phyloP scores from a whole-genome alignment of 345 rosid species.

The Cardamine resedifolia region DNA sequence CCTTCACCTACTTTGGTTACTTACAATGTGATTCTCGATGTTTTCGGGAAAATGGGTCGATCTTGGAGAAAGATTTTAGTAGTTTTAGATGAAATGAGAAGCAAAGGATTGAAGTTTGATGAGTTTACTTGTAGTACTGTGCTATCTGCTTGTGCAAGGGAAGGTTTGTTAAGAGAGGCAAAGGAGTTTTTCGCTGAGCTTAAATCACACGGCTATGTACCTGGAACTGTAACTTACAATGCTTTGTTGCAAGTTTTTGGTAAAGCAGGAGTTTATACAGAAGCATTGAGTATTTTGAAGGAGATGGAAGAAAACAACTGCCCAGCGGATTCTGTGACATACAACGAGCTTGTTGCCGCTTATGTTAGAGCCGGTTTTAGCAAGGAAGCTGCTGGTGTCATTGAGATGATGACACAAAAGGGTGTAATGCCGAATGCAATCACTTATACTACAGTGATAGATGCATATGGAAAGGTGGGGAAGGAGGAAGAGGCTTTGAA shows the following conservation, averaged over 20 bases:
- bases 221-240: constrained; percentile 81
- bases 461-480: constrained; percentile 84
- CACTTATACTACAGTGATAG: constrained; percentile 78
- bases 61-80: constrained; percentile 66
- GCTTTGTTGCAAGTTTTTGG: constrained; percentile 76
- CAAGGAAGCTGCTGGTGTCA: constrained; percentile 75
- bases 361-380: constrained; percentile 81
- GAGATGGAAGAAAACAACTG: constrained; percentile 89
- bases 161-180: constrained; percentile 74
- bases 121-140: constrained; percentile 95
- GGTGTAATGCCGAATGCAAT: constrained; percentile 79
- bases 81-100: constrained; percentile 70
- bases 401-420: constrained; percentile 59
- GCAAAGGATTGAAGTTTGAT: constrained; percentile 58
- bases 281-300: constrained; percentile 66
- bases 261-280: constrained; percentile 73
- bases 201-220: constrained; percentile 66
- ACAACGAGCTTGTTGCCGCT: constrained; percentile 83
- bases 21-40: constrained; percentile 88
- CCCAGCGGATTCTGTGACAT: constrained; percentile 67
- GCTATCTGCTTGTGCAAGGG: constrained; percentile 84
- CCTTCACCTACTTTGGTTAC: constrained; percentile 79
- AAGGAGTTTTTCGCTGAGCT: constrained; percentile 66
- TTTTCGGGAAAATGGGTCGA: constrained; percentile 83
- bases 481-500: constrained; percentile 66